Conservation (phyloP, 1,284 basidiomycete genomes). For the Polyporus tsugae region DNA sequence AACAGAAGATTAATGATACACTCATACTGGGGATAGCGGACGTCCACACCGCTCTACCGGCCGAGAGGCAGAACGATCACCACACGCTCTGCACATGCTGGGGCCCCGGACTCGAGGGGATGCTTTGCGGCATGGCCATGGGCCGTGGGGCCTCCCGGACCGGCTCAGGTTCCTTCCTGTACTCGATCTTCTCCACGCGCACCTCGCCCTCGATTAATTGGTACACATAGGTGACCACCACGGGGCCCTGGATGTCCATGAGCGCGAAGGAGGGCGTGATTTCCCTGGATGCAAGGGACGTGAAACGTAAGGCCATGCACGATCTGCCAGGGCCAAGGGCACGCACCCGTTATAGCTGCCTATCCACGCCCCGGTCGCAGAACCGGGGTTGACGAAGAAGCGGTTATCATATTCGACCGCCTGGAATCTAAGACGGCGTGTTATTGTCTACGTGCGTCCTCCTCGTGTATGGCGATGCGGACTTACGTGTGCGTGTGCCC, state of each 20-base stretch:
- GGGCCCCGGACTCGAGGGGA: slow-evolving; percentile 48
- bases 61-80: slow-evolving; percentile 31
- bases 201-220: slow-evolving; percentile 94
- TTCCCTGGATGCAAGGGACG: slow-evolving; percentile 48
- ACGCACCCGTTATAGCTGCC: slow-evolving; percentile 75
- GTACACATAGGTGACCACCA: slow-evolving; percentile 96
- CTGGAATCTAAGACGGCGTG: slow-evolving; percentile 74
- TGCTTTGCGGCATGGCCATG: slow-evolving; percentile 55
- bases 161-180: slow-evolving; percentile 71
- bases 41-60: slow-evolving; percentile 6
- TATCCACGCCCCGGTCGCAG: slow-evolving; percentile 94
- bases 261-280: slow-evolving; percentile 88
- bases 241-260: slow-evolving; percentile 94
- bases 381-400: slow-evolving; percentile 98
- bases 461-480: not conserved
- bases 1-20: not conserved
- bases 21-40: slow-evolving; percentile 2
- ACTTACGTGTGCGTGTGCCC: slow-evolving; percentile 94
- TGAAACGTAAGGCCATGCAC: not conserved
- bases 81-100: slow-evolving; percentile 44
- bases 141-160: slow-evolving; percentile 43
- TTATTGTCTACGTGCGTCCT: not conserved
- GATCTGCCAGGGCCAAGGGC: not conserved
- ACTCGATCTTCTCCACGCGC: slow-evolving; percentile 87
- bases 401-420: slow-evolving; percentile 90